Base-by-base conservation (phyloP, 169 alveolate species). In the Nephromyces sp. region DNA sequence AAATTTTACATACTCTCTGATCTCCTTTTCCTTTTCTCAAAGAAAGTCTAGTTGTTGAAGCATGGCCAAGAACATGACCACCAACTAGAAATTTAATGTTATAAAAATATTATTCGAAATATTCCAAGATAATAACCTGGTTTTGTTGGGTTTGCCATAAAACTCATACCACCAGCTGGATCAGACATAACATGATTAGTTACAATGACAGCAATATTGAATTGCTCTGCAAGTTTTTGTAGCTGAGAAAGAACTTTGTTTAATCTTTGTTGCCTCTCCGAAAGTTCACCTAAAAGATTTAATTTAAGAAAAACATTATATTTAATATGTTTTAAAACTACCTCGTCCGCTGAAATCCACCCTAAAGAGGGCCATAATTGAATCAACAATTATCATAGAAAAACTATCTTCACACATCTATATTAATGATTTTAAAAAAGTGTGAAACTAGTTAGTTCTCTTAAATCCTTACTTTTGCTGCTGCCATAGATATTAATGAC, bases 11-110 rank as follows among this genome's bases (percentile, higher is more conserved):
- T 29, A 94, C 92, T 73, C 98, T 86, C 77, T 90, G 94, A 68
- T 96, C 98, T 27, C 96, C 96, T 74, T 94, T 90, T 2, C 99
- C 99, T 74, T 94, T 96, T 73, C 98, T 92, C 27, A 95, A 83
- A 66, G 93, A 87, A 3, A 96, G 83, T 70, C 99, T 89, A 0
- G 95, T 92, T 35, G 95, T 91, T 4, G 98, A 91, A 21, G 99
- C 98, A 81, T 95, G 99, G 25, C 98, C 99, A 81, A 96, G 91
- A 64, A 96, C 97, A 85, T 96, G 98, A 0, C 99, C 99, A 4
- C 99, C 99, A 52, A 95, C 92, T 70, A 72, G 28, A 74, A 3
- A 75, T n/a, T 15, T 67, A 1, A 51, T 21, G 74, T 31, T 8
- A 52, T 22, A 52, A 51, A 35, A 6, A 28, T 67, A 51, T 28